Base-by-base conservation (phyloP, 1,284 basidiomycete species). In the Binderoboletus segoi region DNA sequence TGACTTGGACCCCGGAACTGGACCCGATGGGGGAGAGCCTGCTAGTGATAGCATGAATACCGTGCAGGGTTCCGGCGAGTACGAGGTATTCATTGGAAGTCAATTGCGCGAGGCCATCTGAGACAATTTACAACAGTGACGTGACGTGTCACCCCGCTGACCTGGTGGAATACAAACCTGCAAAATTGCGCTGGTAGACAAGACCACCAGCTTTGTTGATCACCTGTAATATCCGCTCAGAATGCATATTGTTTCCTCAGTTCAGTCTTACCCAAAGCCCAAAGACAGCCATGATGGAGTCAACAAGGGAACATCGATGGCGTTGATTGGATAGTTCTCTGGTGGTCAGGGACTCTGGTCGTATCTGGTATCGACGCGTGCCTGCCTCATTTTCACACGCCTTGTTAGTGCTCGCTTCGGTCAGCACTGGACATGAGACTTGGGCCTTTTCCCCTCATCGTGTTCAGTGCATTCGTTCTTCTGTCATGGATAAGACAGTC, bases 131-230 rank as follows among this genome's bases (percentile, higher is more conserved):
- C 15, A 20, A 47, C 16, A 59, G 62, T 59, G 56, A 58, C 53
- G 48, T 56, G 40, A 48, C 5, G 6, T 10, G 28, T 42, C 35
- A 42, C 26, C 32, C 18, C n/a, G 26, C 47, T 15, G 57, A 44
- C 37, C 32, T 20, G 18, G 50, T 40, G 20, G 40, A 52, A 28
- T 43, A 74, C 79, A 57, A 61, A 91, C 94, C 91, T 75, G 89
- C 85, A 71, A 96, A 96, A 67, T 89, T 93, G 58, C 93, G 84
- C 67, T 96, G 92, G 76, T 96, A 99, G 57, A 98, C 91, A 41
- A 99, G 84, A 18, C 96, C 97, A 26, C 96, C 96, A 18, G 97
- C 97, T 79, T 99, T 99, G 78, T 98, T 99, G 71, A 99, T 98
- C 60, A 98, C 91, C 95, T 92, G 52, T 50, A 57, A 53, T 28